These are phyloP conservation scores for Euphorbia pulcherrima DNA, from an alignment of 345 rosid genomes.

Conservation along the genomic window DNA sequence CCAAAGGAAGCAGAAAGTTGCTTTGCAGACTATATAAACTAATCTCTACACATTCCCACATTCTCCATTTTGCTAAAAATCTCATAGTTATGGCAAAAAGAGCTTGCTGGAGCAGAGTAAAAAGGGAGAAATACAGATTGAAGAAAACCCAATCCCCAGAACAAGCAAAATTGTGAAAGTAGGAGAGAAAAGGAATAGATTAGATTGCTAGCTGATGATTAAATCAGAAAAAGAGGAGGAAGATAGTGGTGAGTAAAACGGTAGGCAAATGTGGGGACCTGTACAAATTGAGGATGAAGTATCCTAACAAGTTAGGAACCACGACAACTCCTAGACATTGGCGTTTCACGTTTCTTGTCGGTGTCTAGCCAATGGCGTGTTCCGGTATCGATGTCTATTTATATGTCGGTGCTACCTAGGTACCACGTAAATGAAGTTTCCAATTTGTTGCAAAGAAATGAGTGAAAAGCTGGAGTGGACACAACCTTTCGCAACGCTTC, in stretches of 20 bases:
- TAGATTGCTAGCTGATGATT: too few relatives aligned
- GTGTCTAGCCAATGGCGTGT: too few relatives aligned
- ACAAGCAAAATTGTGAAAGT: background rate
- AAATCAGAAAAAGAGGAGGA: background rate
- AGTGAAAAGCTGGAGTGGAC: conserved; percentile 15
- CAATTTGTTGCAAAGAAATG: background rate
- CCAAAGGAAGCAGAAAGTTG: conserved; percentile 26
- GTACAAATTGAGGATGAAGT: background rate
- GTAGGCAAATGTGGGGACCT: background rate
- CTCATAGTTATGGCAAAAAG: conserved; percentile 4
- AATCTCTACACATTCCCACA: conserved; percentile 34
- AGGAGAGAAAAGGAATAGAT: background rate
- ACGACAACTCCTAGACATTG: too few relatives aligned
- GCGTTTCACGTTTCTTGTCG: too few relatives aligned
- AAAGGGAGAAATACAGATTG: background rate
- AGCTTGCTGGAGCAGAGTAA: background rate
- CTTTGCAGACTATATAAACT: conserved; percentile 37
- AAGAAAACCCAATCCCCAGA: background rate
- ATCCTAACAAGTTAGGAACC: too few relatives aligned
- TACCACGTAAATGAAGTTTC: background rate
- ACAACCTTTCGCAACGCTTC: too few relatives aligned
- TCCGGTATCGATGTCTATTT: too few relatives aligned
- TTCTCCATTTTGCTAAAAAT: conserved; percentile 25
- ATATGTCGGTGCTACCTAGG: too few relatives aligned
- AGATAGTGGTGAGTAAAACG: background rate